phyloP scores from a whole-genome alignment of 805 yeast species.

The Candida glaebosa region DNA sequence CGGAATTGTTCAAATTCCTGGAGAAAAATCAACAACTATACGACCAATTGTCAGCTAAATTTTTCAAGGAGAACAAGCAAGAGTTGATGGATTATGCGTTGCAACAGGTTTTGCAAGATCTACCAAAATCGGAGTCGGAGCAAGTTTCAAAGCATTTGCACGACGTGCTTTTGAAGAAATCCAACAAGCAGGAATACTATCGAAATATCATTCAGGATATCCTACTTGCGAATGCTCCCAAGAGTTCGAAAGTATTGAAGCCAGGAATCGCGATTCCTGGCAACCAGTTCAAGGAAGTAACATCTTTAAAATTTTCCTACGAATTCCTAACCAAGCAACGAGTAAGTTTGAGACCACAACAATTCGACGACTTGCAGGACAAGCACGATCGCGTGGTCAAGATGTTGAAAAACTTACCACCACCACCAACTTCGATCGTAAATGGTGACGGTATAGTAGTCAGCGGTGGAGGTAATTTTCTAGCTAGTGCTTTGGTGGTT shows the following conservation, averaged over 20 bases:
- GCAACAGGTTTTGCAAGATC: constrained; percentile 9
- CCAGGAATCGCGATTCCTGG: constrained; percentile 1
- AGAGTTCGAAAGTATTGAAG: neutral
- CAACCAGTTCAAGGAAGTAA: constrained; percentile 1
- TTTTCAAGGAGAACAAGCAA: constrained; percentile 8
- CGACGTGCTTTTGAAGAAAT: constrained; percentile 7
- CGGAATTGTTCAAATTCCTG: constrained; percentile 10
- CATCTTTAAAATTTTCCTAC: neutral
- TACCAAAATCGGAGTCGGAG: constrained; percentile 5
- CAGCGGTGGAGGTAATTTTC: constrained; percentile 23
- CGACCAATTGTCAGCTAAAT: constrained; percentile 13
- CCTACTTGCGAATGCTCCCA: constrained; percentile 1
- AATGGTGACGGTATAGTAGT: constrained; percentile 35
- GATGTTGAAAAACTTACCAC: constrained; percentile 19
- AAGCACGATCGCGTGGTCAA: constrained; percentile 26
- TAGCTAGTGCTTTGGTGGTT: constrained; percentile 27
- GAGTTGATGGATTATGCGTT: constrained; percentile 11
- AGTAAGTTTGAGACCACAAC: neutral
- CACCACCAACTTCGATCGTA: constrained; percentile 23
- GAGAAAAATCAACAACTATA: constrained; percentile 10
- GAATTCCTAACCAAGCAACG: constrained; percentile 1
- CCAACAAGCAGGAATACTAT: constrained; percentile 10
- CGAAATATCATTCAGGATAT: constrained; percentile 3
- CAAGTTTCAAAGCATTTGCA: constrained; percentile 6
- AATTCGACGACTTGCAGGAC: constrained; percentile 17